Base-by-base conservation (phyloP, 108 stramenopile genomes). In the Fragilaria radians region DNA sequence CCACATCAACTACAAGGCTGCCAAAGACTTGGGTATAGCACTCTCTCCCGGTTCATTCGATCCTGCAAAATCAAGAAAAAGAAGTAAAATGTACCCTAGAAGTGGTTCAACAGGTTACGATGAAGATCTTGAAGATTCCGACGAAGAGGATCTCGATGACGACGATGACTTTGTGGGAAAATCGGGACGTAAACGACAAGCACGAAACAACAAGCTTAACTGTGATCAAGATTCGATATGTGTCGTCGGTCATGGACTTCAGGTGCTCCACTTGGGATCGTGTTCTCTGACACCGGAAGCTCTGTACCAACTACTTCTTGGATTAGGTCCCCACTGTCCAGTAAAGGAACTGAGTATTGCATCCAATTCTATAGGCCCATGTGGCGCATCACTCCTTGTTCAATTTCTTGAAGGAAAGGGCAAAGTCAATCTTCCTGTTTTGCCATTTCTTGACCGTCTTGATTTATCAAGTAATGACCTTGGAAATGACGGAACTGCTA, bases 391-490 rank as follows among this genome's bases (percentile, higher is more conserved):
- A 5, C 28, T 73, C 9, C 66, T 92, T 31, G 82, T 83, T 4
- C 48, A 56, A 11, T 88, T 88, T 64, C 69, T 92, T 28, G 83
- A 85, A 62, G 78, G 72, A n/a, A 81, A 80, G 50, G 47, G 65
- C 1, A 57, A 45, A 0, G 54, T 71, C 0, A 67, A 65, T 21
- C 46, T 54, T 18, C 63, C 56, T 2, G 61, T 65, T n/a, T 72
- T 92, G 68, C 83, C 83, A 30, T 76, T 71, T 56, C 57, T 92
- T 42, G 85, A 82, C 54, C 71, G 91, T 28, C 57, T 92, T 5
- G 86, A 92, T 42, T 51, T 92, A 36, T 92, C 91, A 2, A 88
- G 85, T 68, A 92, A 92, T 56, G 66, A 72, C 4, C 70, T 92
- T n/a, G 83, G 83, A n/a, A 85, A 92, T 65, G 71, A 81, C 19